Conservation (phyloP, 148 eudicot genomes). For the Oxyria digyna region DNA sequence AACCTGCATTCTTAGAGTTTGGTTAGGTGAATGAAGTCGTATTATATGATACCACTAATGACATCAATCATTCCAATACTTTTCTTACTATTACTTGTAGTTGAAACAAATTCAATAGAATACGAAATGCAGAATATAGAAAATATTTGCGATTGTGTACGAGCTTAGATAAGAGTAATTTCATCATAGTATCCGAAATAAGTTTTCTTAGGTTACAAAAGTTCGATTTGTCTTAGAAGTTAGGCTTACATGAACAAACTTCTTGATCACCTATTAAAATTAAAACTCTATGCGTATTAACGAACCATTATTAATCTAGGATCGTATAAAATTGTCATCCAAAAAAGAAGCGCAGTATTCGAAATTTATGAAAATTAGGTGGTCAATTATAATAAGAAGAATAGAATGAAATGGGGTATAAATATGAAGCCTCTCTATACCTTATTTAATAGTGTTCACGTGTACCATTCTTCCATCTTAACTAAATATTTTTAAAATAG, state of each 20-base stretch:
- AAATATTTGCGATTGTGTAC: background rate
- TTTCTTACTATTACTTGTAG: background rate
- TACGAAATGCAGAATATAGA: background rate
- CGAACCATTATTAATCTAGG: no score
- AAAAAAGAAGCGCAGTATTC: no score
- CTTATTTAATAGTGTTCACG: background rate
- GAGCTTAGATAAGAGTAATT: background rate
- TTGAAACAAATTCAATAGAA: background rate
- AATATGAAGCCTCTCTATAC: background rate
- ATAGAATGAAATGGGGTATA: background rate
- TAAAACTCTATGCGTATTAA: no score
- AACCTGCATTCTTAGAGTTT: no score
- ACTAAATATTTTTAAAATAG: background rate
- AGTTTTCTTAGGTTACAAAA: background rate
- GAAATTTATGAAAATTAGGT: conserved; percentile 1
- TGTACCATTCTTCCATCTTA: background rate
- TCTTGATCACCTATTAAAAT: no score
- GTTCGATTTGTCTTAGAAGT: no score
- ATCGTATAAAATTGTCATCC: no score
- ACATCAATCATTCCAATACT: background rate
- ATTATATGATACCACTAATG: background rate
- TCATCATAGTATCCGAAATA: background rate
- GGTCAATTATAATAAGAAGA: background rate
- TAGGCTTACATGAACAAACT: no score
- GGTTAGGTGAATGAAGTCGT: background rate